Evolutionary conservation across 352 stramenopile genomes (phyloP).

Genomic region (Pythium brachiatum): DNA sequence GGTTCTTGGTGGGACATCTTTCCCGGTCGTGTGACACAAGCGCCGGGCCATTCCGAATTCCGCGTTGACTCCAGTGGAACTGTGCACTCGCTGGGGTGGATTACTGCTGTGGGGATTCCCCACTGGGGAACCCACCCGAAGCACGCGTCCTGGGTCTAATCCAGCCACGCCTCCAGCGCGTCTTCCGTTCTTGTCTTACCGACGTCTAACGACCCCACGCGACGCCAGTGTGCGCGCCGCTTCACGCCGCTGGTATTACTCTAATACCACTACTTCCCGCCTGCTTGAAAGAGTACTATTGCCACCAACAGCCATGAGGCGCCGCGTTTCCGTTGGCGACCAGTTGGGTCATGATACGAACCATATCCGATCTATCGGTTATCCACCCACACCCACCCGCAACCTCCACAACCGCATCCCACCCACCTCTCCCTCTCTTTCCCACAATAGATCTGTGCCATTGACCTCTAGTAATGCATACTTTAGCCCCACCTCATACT

Average conservation of each 20-base stretch:
- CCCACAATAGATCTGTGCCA: too few species aligned
- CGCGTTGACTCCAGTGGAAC: slow-evolving; percentile 15
- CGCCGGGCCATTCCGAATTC: slow-evolving; percentile 7
- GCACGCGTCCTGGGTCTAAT: neutral
- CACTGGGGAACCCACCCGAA: neutral
- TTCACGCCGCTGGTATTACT: neutral
- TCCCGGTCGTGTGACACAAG: slow-evolving; percentile 17
- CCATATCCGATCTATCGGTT: neutral
- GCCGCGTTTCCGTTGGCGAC: neutral
- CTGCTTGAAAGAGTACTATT: neutral
- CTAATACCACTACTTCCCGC: neutral
- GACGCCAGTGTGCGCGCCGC: neutral
- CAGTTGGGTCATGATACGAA: neutral
- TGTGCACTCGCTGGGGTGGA: slow-evolving; percentile 16
- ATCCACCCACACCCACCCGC: neutral
- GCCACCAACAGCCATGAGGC: neutral
- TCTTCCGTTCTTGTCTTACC: neutral
- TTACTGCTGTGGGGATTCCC: too few species aligned
- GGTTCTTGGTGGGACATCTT: slow-evolving; percentile 19
- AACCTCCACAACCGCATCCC: neutral
- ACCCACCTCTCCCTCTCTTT: neutral
- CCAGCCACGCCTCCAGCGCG: neutral
- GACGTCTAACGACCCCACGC: neutral
- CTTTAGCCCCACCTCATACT: too few species aligned
- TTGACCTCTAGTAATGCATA: neutral